Evolutionary conservation across 2,329 filamentous ascomycete genomes (phyloP), one percentile per base, ranked within the genome.

Genomic region (Microascus cirrosus): DNA sequence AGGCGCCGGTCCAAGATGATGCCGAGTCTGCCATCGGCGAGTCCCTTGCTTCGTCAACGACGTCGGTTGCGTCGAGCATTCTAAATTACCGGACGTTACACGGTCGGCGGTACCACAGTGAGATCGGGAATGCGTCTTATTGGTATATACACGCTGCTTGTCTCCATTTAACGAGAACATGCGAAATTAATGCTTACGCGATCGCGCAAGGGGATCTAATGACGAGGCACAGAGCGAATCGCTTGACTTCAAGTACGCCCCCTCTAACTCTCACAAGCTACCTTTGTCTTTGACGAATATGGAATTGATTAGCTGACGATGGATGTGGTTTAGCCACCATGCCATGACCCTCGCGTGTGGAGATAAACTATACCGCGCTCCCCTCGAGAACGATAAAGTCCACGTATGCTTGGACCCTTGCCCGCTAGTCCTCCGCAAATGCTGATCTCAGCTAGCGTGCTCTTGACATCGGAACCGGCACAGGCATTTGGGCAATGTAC

Each of bases 391-490:
- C 28, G 54, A 58, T 20, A 58, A 63, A 18, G 62, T 65, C 0
- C 61, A 61, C 36, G 61, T 62, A 55, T 36, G 59, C 28, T 51
- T 10, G 61, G 58, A 3, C 18, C 0, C 2, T 34, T 32, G 18
- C 53, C 34, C 20, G 2, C 2, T 22, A 18, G 2, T 22, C 2
- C 20, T 24, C 25, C 22, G 6, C 25, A 13, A 20, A 2, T 10
- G 15, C 54, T 56, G 12, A 48, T 39, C 22, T 0, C 1, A 2
- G 0, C 5, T 62, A 62, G 61, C 63, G 55, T 35, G 59, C 62
- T 1, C 65, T 82, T 22, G 77, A 81, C 59, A 68, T 82, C 8
- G 77, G 79, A 48, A 83, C 80, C 2, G 82, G 81, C 32, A 79
- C 79, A 1, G 80, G 80, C 32, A 75, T 80, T 57, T 82, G 78